phyloP scores from a whole-genome alignment of 257 asterid genomes.

The Phtheirospermum japonicum region DNA sequence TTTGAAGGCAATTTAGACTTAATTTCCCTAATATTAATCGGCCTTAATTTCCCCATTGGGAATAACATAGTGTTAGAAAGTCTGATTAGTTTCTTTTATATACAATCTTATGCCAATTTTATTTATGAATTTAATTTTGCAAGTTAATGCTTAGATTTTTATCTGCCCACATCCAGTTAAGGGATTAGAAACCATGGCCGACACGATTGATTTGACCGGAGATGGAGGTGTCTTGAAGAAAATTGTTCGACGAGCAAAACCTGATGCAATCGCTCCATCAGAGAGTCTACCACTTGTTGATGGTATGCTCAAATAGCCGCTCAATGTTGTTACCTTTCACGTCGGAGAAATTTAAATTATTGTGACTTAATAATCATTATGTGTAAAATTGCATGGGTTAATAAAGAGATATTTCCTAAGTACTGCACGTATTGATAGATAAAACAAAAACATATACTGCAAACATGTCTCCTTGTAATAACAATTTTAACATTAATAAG shows the following conservation, averaged over 20 bases:
- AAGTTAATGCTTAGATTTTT: slow-evolving; percentile 15
- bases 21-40: not conserved
- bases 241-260: slow-evolving; percentile 61
- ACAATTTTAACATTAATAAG: no score
- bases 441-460: not conserved
- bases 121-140: slow-evolving; percentile 4
- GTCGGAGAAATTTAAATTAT: not conserved
- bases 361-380: not conserved
- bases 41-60: slow-evolving; percentile 5
- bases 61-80: not conserved
- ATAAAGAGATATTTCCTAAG: not conserved
- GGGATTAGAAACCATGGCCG: slow-evolving; percentile 52
- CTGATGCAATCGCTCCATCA: slow-evolving; percentile 81
- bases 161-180: slow-evolving; percentile 35
- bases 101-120: not conserved
- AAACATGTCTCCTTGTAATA: not conserved
- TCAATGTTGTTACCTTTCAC: not conserved
- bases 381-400: not conserved
- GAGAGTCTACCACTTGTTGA: slow-evolving; percentile 85
- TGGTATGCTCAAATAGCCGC: slow-evolving; percentile 43
- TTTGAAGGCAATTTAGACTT: not conserved
- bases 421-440: not conserved
- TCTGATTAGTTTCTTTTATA: not conserved
- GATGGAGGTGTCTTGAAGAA: slow-evolving; percentile 95
- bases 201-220: slow-evolving; percentile 73